A percentile compares a stretch with the other conserved stretches of the same genome.
Evolutionary conservation across 129 eudicot genomes (phyloP).

Genomic region (Artemisia argyi): DNA sequence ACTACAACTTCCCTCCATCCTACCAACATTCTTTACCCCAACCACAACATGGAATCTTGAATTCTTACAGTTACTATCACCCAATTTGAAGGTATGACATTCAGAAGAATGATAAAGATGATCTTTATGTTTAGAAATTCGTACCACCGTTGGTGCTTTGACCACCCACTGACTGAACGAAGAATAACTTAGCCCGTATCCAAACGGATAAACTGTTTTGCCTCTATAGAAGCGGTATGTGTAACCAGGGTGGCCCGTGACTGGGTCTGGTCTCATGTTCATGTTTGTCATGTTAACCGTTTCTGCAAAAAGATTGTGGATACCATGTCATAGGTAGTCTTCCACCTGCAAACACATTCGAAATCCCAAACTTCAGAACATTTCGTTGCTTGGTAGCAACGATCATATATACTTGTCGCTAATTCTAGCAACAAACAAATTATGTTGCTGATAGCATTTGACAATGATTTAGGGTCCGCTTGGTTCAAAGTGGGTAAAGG

Average conservation of each 20-base stretch:
- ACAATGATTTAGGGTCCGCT: too few species aligned
- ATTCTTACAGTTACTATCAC: conserved; percentile 17
- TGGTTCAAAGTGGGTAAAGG: too few species aligned
- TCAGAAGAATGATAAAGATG: not conserved
- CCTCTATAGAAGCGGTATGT: conserved; percentile 45
- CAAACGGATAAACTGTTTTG: conserved; percentile 35
- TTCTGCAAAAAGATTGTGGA: conserved; percentile 40
- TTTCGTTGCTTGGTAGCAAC: too few species aligned
- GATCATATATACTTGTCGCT: too few species aligned
- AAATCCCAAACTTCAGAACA: not conserved
- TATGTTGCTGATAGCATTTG: too few species aligned
- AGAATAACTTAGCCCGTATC: conserved; percentile 46
- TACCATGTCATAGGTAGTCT: conserved; percentile 52
- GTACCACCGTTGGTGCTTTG: conserved; percentile 30
- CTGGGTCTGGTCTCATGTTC: conserved; percentile 44
- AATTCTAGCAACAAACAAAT: too few species aligned
- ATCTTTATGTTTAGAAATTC: not conserved
- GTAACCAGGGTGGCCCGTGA: conserved; percentile 41
- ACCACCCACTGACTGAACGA: conserved; percentile 20
- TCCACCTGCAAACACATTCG: conserved; percentile 34
- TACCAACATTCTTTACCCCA: conserved; percentile 37
- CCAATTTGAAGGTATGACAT: conserved; percentile 20
- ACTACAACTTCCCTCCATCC: conserved; percentile 26
- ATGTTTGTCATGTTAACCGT: conserved; percentile 51
- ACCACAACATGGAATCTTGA: conserved; percentile 24